Evolutionary conservation across 2,329 filamentous ascomycete genomes (phyloP).

Genomic region (Tolypocladium album): DNA sequence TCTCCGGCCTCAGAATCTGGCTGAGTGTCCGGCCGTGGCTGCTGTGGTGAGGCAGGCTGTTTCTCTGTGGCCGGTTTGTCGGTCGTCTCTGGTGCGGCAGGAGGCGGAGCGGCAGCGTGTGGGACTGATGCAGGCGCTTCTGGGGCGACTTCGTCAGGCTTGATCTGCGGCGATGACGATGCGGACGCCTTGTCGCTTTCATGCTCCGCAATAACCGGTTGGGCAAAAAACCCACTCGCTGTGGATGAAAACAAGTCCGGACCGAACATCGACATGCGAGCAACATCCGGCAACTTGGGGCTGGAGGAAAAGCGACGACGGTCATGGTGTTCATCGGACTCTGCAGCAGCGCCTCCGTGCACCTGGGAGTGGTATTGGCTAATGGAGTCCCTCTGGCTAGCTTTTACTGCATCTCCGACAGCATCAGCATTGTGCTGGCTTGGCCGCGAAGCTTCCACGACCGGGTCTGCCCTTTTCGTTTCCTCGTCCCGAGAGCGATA

Average conservation of each 20-base stretch:
- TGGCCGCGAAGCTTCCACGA: conserved; percentile 45
- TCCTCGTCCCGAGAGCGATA: conserved; percentile 65
- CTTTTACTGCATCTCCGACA: background rate
- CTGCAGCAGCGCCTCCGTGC: background rate
- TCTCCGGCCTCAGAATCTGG: background rate
- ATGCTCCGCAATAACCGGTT: background rate
- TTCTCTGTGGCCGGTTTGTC: background rate
- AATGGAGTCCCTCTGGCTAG: background rate
- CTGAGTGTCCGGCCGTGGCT: background rate
- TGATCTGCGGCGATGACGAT: background rate
- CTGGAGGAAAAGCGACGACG: conserved; percentile 34
- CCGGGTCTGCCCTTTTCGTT: conserved; percentile 33
- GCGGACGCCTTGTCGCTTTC: background rate
- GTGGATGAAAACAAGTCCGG: conserved; percentile 40
- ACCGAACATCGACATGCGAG: conserved; percentile 50
- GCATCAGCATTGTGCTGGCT: conserved; percentile 32
- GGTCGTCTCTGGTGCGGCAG: conserved; percentile 1
- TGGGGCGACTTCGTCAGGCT: background rate
- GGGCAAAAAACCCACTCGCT: background rate
- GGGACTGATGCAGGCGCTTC: background rate
- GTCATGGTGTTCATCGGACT: conserved; percentile 1
- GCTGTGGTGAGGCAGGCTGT: background rate
- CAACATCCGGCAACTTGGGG: conserved; percentile 46
- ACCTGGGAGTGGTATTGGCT: background rate
- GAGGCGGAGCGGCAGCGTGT: conserved; percentile 1